phyloP scores from a whole-genome alignment of 176 grass and related monocot species.

The Stipa capillata region DNA sequence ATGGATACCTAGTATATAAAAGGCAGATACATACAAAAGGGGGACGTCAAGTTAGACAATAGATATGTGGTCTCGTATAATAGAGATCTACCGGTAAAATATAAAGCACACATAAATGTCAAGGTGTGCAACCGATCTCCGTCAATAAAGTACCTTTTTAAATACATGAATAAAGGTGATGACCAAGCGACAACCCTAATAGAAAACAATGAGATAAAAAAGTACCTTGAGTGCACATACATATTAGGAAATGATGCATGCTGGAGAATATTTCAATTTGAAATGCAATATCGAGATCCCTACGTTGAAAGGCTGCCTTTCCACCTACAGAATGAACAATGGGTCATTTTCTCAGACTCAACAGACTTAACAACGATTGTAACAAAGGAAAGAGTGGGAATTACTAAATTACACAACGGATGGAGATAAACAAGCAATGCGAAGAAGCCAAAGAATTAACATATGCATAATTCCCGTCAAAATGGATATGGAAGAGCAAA shows the following conservation, averaged over 20 bases:
- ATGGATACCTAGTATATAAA: too few species aligned
- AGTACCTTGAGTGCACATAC: conserved; percentile 19
- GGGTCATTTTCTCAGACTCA: background rate
- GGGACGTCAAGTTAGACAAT: background rate
- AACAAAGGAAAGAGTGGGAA: background rate
- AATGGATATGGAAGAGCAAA: background rate
- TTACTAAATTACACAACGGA: background rate
- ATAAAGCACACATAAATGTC: background rate
- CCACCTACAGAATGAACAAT: background rate
- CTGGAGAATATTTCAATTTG: conserved; percentile 23
- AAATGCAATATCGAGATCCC: background rate
- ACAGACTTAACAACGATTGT: background rate
- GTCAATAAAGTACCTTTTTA: conserved; percentile 24
- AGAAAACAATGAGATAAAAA: background rate
- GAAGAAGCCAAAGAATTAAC: background rate
- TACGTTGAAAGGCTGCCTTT: background rate
- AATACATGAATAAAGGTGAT: background rate
- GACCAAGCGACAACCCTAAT: background rate
- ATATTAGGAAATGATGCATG: background rate
- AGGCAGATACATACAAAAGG: background rate
- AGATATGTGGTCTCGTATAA: background rate
- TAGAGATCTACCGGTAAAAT: background rate
- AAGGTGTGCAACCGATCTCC: background rate
- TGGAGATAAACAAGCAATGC: background rate
- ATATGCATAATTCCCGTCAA: background rate